phyloP scores from a whole-genome alignment of 208 protist genomes.

The Lotmaria passim region DNA sequence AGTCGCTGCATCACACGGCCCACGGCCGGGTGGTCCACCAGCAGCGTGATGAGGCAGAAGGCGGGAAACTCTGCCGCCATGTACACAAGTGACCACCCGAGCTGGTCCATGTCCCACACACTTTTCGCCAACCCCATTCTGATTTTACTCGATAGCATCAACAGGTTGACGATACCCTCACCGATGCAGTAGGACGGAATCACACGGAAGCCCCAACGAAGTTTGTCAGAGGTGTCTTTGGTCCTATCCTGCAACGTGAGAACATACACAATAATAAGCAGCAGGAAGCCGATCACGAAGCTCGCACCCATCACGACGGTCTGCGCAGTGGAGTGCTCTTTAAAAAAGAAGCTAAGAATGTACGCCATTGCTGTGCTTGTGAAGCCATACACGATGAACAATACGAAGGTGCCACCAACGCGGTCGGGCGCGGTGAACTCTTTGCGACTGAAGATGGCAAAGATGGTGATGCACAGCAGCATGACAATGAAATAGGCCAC shows the following conservation, averaged over 20 bases:
- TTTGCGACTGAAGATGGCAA: slow-evolving; percentile 43
- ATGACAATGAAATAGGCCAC: slow-evolving; percentile 49
- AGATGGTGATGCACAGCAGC: slow-evolving; percentile 42
- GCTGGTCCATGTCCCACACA: slow-evolving; percentile 16
- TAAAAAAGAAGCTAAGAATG: slow-evolving; percentile 61
- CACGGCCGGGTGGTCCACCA: slow-evolving; percentile 48
- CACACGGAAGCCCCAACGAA: slow-evolving; percentile 51
- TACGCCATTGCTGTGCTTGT: slow-evolving; percentile 42
- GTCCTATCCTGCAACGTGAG: slow-evolving; percentile 37
- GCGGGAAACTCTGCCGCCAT: too few relatives aligned
- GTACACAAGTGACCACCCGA: slow-evolving; percentile 47
- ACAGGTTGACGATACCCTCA: slow-evolving; percentile 67
- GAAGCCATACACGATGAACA: slow-evolving; percentile 57
- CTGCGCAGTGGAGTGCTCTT: slow-evolving; percentile 60
- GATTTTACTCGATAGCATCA: slow-evolving; percentile 26
- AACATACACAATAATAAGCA: slow-evolving; percentile 56
- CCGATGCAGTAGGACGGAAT: slow-evolving; percentile 62
- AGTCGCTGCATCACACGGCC: slow-evolving; percentile 15
- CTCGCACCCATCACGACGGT: slow-evolving; percentile 55
- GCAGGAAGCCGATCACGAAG: slow-evolving; percentile 66
- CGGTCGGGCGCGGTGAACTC: slow-evolving; percentile 48
- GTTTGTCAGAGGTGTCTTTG: slow-evolving; percentile 1
- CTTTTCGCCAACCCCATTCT: neutral
- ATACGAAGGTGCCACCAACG: slow-evolving; percentile 31
- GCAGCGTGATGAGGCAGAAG: slow-evolving; percentile 40